Conservation (phyloP, 441 rosid genomes). For the Gossypium armourianum region DNA sequence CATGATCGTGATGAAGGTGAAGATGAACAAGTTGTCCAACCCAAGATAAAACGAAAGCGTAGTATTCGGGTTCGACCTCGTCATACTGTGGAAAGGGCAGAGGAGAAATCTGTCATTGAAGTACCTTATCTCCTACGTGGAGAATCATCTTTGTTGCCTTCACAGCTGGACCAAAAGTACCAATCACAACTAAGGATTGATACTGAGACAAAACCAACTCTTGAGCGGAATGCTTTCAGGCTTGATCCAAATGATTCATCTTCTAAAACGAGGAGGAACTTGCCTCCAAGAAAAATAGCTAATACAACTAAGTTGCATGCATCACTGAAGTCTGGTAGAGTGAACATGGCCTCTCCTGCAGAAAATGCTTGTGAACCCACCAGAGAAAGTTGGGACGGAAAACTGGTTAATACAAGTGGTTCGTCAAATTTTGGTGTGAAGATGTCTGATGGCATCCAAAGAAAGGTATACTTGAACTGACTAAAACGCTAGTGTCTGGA, state of each 20-base stretch:
- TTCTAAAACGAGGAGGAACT: constrained; percentile 45
- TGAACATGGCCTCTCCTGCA: constrained; percentile 35
- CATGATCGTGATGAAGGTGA: constrained; percentile 93
- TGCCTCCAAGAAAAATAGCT: constrained; percentile 54
- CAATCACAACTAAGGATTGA: constrained; percentile 53
- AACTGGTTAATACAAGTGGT: constrained; percentile 38
- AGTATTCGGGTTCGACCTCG: constrained; percentile 90
- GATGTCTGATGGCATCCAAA: constrained; percentile 75
- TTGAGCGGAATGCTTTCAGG: constrained; percentile 39
- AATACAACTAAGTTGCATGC: constrained; percentile 59
- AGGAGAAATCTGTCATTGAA: constrained; percentile 45
- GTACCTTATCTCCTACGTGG: constrained; percentile 36
- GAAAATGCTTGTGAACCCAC: constrained; percentile 51
- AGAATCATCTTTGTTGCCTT: constrained; percentile 40
- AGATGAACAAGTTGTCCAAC: constrained; percentile 95
- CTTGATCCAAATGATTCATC: constrained; percentile 65
- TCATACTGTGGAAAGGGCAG: constrained; percentile 54
- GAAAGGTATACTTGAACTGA: constrained; percentile 46
- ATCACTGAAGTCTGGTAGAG: constrained; percentile 60
- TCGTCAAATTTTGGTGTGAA: constrained; percentile 40
- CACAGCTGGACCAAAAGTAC: constrained; percentile 50
- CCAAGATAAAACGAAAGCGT: constrained; percentile 85
- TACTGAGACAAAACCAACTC: constrained; percentile 35
- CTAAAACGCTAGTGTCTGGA: constrained; percentile 2
- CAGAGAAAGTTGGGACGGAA: constrained; percentile 63